A percentile compares a stretch with the other conserved stretches of the same genome.
Conservation (phyloP, 129 eudicot genomes). For the Lonicera japonica region DNA sequence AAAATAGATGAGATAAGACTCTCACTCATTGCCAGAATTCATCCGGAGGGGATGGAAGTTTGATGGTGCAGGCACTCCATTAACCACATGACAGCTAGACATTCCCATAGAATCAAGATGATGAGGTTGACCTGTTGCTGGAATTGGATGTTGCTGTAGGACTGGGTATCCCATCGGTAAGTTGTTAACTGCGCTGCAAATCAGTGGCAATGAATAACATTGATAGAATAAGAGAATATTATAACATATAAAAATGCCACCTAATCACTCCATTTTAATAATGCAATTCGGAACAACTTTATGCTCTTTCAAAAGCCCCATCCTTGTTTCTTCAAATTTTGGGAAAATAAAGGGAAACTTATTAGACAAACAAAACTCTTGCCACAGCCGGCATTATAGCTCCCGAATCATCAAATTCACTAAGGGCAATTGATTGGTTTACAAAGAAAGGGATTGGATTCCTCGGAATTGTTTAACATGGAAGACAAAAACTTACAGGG, state of each 20-base stretch:
- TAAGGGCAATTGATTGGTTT: too few species aligned
- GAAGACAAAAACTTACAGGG: too few species aligned
- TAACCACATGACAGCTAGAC: slow-evolving; percentile 87
- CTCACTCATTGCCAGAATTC: slow-evolving; percentile 84
- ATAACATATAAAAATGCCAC: background rate
- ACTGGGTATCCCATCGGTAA: slow-evolving; percentile 98
- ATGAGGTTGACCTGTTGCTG: slow-evolving; percentile 85
- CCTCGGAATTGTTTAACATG: too few species aligned
- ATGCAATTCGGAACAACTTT: too few species aligned
- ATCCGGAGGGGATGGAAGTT: slow-evolving; percentile 82
- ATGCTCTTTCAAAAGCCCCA: too few species aligned
- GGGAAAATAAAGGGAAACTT: too few species aligned
- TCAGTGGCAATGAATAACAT: slow-evolving; percentile 31
- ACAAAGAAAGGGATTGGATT: too few species aligned
- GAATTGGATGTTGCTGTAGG: slow-evolving; percentile 70
- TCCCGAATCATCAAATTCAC: too few species aligned
- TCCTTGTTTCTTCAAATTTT: too few species aligned
- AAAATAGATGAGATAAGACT: background rate
- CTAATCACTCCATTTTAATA: background rate
- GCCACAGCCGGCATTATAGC: too few species aligned
- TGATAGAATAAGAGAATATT: slow-evolving; percentile 9
- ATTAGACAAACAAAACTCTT: too few species aligned
- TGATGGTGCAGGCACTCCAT: slow-evolving; percentile 89
- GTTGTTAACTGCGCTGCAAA: slow-evolving; percentile 89
- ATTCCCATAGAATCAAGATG: slow-evolving; percentile 87